Evolutionary conservation across 139 green algal species (phyloP), one percentile per base, ranked within the genome.

Genomic region (Coelastrella sp.): DNA sequence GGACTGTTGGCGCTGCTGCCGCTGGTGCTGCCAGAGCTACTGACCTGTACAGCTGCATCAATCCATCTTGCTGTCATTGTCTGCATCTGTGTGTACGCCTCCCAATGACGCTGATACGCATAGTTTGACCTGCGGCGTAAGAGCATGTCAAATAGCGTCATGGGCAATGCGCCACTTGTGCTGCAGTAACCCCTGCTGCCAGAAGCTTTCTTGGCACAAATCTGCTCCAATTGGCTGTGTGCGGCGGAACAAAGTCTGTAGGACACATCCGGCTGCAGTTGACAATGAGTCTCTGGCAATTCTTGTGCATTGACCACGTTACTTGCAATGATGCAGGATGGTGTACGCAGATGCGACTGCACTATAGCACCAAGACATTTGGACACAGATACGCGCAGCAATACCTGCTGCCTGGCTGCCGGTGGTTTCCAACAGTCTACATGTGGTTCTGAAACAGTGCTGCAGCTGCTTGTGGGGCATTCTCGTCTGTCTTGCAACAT

Each of bases 11-110:
- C 58, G 58, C 22, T 84, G 47, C 2, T 85, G 14, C 16, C 56
- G 54, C 79, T 56, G 85, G 13, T 71, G 57, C 64, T 71, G 85
- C 64, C 57, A 23, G 11, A 3, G 71, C 11, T 16, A 14, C 80
- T 22, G 7, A 83, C 89, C 89, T 89, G 73, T 19, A 89, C 71
- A 59, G 78, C 82, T 65, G 89, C 89, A 78, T 93, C 91, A 20
- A 81, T 8, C 82, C 83, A 90, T 17, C 77, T 64, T 7, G 84
- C 32, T 11, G 88, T 83, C 88, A 93, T 93, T 60, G 32, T 73
- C 61, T 80, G 73, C 68, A 91, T 66, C 7, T 90, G 57, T 2
- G 74, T 88, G 66, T 87, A 86, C 0, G 79, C 91, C 73, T 93
- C 88, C 88, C 59, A 73, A 64, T 87, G 68, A 20, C 79, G 54